These are phyloP conservation scores for Nemania serpens DNA, from an alignment of 2,329 filamentous ascomycete species.

Conservation along the genomic window DNA sequence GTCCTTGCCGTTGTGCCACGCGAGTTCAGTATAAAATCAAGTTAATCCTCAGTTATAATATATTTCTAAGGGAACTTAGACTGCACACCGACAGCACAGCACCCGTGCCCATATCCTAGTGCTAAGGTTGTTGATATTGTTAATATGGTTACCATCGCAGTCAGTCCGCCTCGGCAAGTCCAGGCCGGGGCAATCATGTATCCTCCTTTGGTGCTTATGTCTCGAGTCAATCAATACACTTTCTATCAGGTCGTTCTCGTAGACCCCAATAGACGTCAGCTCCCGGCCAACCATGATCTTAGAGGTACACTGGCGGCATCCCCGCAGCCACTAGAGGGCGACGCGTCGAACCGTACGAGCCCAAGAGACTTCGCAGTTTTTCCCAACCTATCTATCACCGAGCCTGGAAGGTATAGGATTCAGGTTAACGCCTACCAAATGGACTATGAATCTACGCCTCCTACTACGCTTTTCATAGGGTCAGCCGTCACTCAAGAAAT, in stretches of 20 bases:
- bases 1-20: not conserved
- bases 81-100: not conserved
- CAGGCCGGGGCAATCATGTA: slow-evolving; percentile 34
- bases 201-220: slow-evolving; percentile 35
- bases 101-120: not conserved
- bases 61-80: not conserved
- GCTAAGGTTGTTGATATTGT: not conserved
- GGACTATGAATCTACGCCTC: slow-evolving; percentile 30
- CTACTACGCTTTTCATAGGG: slow-evolving; percentile 19
- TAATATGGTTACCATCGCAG: slow-evolving; percentile 33
- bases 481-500: slow-evolving; percentile 27
- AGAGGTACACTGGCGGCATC: slow-evolving; percentile 31
- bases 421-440: slow-evolving; percentile 33
- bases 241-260: slow-evolving; percentile 34
- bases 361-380: slow-evolving; percentile 32
- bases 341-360: slow-evolving; percentile 23
- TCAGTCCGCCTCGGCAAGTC: slow-evolving; percentile 35
- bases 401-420: slow-evolving; percentile 31
- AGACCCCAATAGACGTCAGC: slow-evolving; percentile 31
- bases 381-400: slow-evolving; percentile 31
- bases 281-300: slow-evolving; percentile 24
- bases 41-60: slow-evolving; percentile 5
- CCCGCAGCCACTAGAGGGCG: slow-evolving; percentile 23
- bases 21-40: slow-evolving; percentile 19
- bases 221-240: slow-evolving; percentile 24